Evolutionary conservation across 2,329 filamentous ascomycete species (phyloP).

Genomic region (Exophiala calicioides): DNA sequence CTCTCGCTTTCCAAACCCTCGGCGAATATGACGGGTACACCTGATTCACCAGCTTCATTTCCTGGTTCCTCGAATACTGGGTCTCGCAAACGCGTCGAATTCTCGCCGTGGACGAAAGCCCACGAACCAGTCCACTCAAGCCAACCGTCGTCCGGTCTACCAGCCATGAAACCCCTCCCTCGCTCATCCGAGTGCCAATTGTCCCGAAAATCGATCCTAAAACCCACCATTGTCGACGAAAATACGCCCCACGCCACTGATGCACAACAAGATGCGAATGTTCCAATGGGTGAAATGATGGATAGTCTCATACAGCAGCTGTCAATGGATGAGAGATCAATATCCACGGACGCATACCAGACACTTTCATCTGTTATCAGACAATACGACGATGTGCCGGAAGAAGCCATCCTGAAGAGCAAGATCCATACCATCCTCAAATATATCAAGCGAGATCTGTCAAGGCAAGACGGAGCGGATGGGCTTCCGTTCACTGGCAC

Average conservation of each 20-base stretch:
- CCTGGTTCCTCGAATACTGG: constrained; percentile 18
- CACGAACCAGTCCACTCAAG: constrained; percentile 35
- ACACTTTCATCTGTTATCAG: constrained; percentile 75
- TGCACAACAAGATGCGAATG: constrained; percentile 5
- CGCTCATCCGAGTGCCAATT: constrained; percentile 53
- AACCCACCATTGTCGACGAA: constrained; percentile 54
- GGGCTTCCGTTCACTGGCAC: constrained; percentile 60
- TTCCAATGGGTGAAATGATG: constrained; percentile 49
- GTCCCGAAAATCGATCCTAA: constrained; percentile 76
- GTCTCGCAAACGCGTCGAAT: constrained; percentile 60
- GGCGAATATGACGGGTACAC: constrained; percentile 11
- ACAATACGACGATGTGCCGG: constrained; percentile 78
- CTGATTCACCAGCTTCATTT: constrained; percentile 21
- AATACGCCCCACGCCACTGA: constrained; percentile 20
- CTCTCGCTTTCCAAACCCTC: constrained; percentile 2
- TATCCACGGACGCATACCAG: constrained; percentile 81
- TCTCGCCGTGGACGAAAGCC: constrained; percentile 58
- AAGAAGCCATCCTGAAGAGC: constrained; percentile 68
- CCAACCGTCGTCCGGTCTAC: constrained; percentile 39
- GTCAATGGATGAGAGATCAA: constrained; percentile 69
- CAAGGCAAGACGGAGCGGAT: constrained; percentile 17
- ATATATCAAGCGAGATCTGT: constrained; percentile 80
- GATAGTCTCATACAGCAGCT: constrained; percentile 82
- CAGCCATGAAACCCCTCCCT: constrained; percentile 43
- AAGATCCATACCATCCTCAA: constrained; percentile 77